Evolutionary conservation across 192 early-diverging fungal species (phyloP).

Genomic region (Spizellomyces punctatus): DNA sequence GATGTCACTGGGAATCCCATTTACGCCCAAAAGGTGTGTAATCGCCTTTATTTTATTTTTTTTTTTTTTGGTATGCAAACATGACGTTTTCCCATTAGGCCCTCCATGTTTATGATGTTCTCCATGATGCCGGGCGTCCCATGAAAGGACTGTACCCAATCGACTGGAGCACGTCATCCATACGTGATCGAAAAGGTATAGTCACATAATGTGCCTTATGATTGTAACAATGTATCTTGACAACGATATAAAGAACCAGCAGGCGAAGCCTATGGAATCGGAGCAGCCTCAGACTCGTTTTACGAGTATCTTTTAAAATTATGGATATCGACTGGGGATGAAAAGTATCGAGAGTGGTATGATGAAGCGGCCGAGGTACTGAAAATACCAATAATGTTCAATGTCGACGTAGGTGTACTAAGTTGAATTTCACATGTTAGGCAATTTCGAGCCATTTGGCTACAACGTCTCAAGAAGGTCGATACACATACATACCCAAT

Average conservation of each 20-base stretch:
- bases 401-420: too few relatives aligned
- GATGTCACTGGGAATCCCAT: constrained; percentile 72
- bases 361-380: constrained; percentile 30
- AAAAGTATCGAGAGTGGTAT: constrained; percentile 35
- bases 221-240: too few relatives aligned
- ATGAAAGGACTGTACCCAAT: constrained; percentile 61
- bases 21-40: constrained; percentile 61
- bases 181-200: background rate
- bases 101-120: constrained; percentile 33
- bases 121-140: constrained; percentile 44
- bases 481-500: background rate
- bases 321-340: constrained; percentile 46
- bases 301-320: constrained; percentile 56
- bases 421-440: background rate
- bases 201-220: too few relatives aligned
- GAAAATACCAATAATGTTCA: too few relatives aligned
- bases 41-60: too few relatives aligned
- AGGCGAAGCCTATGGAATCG: constrained; percentile 39
- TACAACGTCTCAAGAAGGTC: background rate
- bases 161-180: constrained; percentile 40
- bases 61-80: too few relatives aligned
- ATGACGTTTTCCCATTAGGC: background rate
- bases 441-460: background rate
- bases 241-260: background rate
- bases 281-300: constrained; percentile 45